phyloP scores from a whole-genome alignment of 352 stramenopile species.

The Phytopythium ostracodes region DNA sequence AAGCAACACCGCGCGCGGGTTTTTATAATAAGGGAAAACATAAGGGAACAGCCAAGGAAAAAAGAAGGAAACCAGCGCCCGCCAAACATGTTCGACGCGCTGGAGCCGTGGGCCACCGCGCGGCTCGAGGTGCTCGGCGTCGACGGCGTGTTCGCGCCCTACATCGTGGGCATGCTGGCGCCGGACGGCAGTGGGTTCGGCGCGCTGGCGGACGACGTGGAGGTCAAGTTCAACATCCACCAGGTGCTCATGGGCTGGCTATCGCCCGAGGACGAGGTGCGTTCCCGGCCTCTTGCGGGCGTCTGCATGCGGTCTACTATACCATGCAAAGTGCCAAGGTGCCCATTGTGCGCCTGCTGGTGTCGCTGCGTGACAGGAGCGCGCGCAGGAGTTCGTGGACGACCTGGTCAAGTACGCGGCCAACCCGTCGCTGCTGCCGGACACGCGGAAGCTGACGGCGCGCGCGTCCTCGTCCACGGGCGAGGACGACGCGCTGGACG shows the following conservation, averaged over 20 bases:
- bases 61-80: not conserved
- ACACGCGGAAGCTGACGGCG: conserved; percentile 22
- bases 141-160: conserved; percentile 80
- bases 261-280: conserved; percentile 65
- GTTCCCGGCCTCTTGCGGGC: not conserved
- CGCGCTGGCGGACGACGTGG: conserved; percentile 31
- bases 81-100: conserved; percentile 9
- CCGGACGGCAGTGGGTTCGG: conserved; percentile 23
- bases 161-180: conserved; percentile 74
- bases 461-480: conserved; percentile 16
- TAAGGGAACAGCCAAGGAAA: not conserved
- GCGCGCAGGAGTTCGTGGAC: conserved; percentile 63
- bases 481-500: conserved; percentile 18
- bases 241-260: conserved; percentile 85
- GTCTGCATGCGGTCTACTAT: not conserved
- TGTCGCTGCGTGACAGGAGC: conserved; percentile 23
- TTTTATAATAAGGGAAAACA: not conserved
- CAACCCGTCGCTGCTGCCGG: conserved; percentile 51
- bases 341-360: not conserved
- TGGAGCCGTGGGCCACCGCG: conserved; percentile 65
- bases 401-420: conserved; percentile 54
- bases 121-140: conserved; percentile 69
- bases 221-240: conserved; percentile 71
- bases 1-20: not conserved
- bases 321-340: too few species aligned